These are phyloP conservation scores for Kwoniella newhampshirensis DNA, from an alignment of 768 basidiomycete genomes.

Conservation along the genomic window DNA sequence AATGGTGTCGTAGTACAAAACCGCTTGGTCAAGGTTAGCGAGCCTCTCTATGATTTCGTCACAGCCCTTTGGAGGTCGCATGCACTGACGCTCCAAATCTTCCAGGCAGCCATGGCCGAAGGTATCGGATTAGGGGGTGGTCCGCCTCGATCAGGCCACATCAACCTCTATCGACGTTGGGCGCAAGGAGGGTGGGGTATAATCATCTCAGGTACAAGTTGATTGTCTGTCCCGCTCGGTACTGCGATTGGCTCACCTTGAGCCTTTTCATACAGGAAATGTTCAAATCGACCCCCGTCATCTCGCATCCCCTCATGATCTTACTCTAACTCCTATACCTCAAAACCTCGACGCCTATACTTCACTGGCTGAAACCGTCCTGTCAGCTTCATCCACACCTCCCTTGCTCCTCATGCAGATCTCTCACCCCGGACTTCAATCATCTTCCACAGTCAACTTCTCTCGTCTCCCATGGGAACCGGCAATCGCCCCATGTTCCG, in stretches of 20 bases:
- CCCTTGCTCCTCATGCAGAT: slow-evolving; percentile 74
- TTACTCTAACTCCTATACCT: slow-evolving; percentile 18
- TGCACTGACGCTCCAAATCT: background rate
- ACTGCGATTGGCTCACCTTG: background rate
- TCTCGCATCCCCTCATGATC: slow-evolving; percentile 37
- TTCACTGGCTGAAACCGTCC: slow-evolving; percentile 9
- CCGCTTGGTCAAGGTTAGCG: slow-evolving; percentile 58
- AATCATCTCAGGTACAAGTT: slow-evolving; percentile 67
- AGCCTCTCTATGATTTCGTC: too few species aligned
- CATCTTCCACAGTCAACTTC: slow-evolving; percentile 70
- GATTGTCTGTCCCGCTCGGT: background rate
- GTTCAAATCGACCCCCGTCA: slow-evolving; percentile 46
- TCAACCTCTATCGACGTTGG: slow-evolving; percentile 72
- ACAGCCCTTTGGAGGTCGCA: background rate
- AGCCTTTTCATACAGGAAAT: slow-evolving; percentile 58
- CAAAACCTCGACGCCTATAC: slow-evolving; percentile 24
- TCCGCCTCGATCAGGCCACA: slow-evolving; percentile 67
- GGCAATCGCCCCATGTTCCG: slow-evolving; percentile 70
- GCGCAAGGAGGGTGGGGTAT: slow-evolving; percentile 78
- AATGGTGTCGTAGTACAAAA: slow-evolving; percentile 53
- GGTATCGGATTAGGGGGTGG: slow-evolving; percentile 72
- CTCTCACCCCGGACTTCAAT: slow-evolving; percentile 76
- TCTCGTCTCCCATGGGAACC: slow-evolving; percentile 59
- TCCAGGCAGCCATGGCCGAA: slow-evolving; percentile 89
- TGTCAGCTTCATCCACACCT: slow-evolving; percentile 20